These are phyloP conservation scores for Geranium incanum DNA, from an alignment of 441 rosid genomes.

Conservation along the genomic window DNA sequence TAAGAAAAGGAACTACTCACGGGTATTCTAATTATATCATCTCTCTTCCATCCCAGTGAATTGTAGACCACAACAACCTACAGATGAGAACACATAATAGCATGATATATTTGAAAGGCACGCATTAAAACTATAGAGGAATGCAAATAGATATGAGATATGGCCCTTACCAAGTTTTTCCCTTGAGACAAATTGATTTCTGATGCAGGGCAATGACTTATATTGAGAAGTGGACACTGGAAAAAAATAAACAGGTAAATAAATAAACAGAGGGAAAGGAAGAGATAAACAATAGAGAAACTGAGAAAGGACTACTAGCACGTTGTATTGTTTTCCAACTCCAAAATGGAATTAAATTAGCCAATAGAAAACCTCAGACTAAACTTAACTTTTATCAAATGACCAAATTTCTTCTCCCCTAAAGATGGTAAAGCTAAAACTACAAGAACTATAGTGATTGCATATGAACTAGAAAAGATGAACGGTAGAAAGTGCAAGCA, in stretches of 20 bases:
- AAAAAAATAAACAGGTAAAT: not conserved
- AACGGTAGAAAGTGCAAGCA: not conserved
- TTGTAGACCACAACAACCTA: conserved; percentile 79
- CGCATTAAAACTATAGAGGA: conserved; percentile 11
- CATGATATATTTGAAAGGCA: conserved; percentile 16
- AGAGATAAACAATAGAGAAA: conserved; percentile 6
- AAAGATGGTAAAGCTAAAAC: not conserved
- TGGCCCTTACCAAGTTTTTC: conserved; percentile 61
- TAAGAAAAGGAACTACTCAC: conserved; percentile 39
- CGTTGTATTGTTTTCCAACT: not conserved
- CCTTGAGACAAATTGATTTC: conserved; percentile 57
- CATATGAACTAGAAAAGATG: not conserved
- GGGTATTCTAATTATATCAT: conserved; percentile 73
- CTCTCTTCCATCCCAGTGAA: conserved; percentile 95
- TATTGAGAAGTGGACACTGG: conserved; percentile 95
- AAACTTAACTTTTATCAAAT: not conserved
- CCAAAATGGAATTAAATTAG: not conserved
- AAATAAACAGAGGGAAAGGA: conserved; percentile 16
- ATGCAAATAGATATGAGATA: conserved; percentile 4
- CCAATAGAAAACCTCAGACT: not conserved
- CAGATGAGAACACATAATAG: conserved; percentile 23
- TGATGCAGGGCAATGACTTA: conserved; percentile 87
- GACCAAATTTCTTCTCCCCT: not conserved
- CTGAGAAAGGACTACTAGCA: conserved; percentile 1
- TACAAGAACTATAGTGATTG: not conserved